Percentiles rank a stretch among this genome's conserved stretches.
Conservation (phyloP, 2,329 filamentous ascomycete genomes). For the Rutstroemia sp. region DNA sequence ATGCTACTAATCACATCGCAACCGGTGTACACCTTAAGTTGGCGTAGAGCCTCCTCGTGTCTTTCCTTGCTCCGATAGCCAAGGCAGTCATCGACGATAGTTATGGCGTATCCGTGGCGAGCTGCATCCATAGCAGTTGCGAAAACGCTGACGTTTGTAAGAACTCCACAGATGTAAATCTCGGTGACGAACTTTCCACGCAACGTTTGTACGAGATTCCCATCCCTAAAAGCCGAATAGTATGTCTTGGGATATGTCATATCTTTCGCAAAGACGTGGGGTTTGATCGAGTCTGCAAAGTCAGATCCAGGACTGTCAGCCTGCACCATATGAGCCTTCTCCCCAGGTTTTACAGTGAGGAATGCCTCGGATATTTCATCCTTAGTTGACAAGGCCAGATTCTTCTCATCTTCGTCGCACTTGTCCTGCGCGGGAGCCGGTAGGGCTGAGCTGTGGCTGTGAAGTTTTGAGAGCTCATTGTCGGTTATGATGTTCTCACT, state of each 20-base stretch:
- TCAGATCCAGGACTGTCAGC: constrained; percentile 9
- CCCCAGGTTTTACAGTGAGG: constrained; percentile 20
- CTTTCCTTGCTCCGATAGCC: constrained; percentile 66
- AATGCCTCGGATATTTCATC: constrained; percentile 21
- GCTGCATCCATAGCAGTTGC: constrained; percentile 89
- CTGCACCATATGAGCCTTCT: constrained; percentile 35
- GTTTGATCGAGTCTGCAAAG: neutral
- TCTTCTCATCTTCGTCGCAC: constrained; percentile 10
- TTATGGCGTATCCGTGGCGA: constrained; percentile 79
- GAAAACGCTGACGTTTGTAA: constrained; percentile 83
- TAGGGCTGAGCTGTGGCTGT: neutral
- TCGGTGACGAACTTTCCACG: constrained; percentile 85
- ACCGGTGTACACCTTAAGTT: constrained; percentile 26
- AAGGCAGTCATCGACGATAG: constrained; percentile 80
- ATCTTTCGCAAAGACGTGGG: constrained; percentile 32
- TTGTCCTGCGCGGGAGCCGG: constrained; percentile 8
- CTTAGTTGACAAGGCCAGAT: constrained; percentile 6
- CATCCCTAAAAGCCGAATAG: constrained; percentile 81
- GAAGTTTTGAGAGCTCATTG: constrained; percentile 16
- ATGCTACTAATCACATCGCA: constrained; percentile 26
- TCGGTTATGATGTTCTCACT: constrained; percentile 29
- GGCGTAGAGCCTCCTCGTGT: constrained; percentile 40
- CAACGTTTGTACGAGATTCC: constrained; percentile 65
- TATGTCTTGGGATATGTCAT: constrained; percentile 57
- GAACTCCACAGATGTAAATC: constrained; percentile 78